These are phyloP conservation scores for Fonsecaea pedrosoi DNA, from an alignment of 2,329 filamentous ascomycete genomes.

Conservation along the genomic window DNA sequence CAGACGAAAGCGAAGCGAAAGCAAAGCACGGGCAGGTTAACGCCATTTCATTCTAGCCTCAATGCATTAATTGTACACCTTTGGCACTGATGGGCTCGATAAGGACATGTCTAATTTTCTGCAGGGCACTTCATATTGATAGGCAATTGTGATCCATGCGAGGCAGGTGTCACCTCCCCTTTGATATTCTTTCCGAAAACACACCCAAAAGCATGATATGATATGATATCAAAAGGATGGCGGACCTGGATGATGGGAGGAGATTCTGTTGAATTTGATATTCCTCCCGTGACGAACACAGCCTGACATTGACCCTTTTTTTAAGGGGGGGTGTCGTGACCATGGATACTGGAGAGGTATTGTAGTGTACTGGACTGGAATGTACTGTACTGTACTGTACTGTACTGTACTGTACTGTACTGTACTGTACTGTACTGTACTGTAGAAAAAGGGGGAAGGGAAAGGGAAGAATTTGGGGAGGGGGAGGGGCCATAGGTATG, in stretches of 20 bases:
- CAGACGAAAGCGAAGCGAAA: slow-evolving; percentile 7
- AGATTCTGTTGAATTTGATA: slow-evolving; percentile 39
- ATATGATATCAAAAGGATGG: slow-evolving; percentile 4
- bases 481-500: no score
- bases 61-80: slow-evolving; percentile 30
- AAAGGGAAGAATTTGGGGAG: no score
- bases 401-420: background rate
- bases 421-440: no score
- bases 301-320: slow-evolving; percentile 45
- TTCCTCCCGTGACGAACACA: slow-evolving; percentile 55
- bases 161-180: slow-evolving; percentile 26
- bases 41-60: slow-evolving; percentile 24
- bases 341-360: slow-evolving; percentile 52
- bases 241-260: slow-evolving; percentile 38
- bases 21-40: slow-evolving; percentile 3
- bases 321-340: slow-evolving; percentile 43
- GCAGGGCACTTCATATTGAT: background rate
- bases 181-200: slow-evolving; percentile 26
- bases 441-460: background rate
- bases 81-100: background rate
- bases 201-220: slow-evolving; percentile 1
- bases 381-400: no score
- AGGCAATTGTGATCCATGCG: no score
- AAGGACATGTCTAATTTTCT: no score
- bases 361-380: background rate